Evolutionary conservation across 2,329 filamentous ascomycete genomes (phyloP).

Genomic region (Cercospora zeae-maydis): DNA sequence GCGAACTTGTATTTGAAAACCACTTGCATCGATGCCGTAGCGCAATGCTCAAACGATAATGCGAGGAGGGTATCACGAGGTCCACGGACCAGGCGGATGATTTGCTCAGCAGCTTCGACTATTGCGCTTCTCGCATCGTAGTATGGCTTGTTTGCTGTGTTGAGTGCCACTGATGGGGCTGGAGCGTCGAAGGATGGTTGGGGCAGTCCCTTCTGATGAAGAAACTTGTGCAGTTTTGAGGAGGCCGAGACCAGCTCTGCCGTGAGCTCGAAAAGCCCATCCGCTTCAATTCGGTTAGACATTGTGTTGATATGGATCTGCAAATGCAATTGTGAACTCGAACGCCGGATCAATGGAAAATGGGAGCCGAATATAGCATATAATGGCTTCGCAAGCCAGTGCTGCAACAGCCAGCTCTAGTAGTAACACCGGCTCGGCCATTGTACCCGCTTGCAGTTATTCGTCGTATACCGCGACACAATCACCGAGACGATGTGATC

Average conservation of each 20-base stretch:
- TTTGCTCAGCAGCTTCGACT: conserved; percentile 13
- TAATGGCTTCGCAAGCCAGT: neutral
- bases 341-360: neutral
- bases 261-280: conserved; percentile 14
- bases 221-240: conserved; percentile 6
- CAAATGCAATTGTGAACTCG: neutral
- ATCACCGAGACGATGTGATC: neutral
- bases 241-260: conserved; percentile 11
- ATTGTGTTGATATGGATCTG: neutral
- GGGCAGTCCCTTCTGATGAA: conserved; percentile 5
- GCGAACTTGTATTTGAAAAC: conserved; percentile 13
- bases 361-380: neutral
- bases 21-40: conserved; percentile 7
- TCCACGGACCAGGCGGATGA: conserved; percentile 14
- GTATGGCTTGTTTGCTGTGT: conserved; percentile 5
- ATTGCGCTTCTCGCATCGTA: conserved; percentile 14
- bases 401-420: neutral
- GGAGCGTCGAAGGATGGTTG: conserved; percentile 9
- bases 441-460: neutral
- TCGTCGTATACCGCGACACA: neutral
- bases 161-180: conserved; percentile 3
- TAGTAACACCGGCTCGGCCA: neutral
- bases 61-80: conserved; percentile 7
- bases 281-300: conserved; percentile 6
- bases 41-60: conserved; percentile 12